Conservation (phyloP, 1,139 yeast species). For the Suhomyces chickasaworum region DNA sequence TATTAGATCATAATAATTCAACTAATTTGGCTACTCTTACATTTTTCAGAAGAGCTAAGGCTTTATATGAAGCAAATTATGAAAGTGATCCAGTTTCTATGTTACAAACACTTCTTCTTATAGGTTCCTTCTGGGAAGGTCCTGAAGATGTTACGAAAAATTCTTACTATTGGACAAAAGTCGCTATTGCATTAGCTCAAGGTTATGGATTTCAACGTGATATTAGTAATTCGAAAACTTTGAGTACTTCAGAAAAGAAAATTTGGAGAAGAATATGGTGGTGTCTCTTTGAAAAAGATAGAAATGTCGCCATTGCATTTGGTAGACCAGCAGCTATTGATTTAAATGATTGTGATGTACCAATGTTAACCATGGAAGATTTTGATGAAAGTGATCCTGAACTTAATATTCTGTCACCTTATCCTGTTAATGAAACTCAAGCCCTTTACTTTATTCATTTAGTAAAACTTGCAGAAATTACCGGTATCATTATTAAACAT, state of each 20-base stretch:
- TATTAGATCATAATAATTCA: constrained; percentile 59
- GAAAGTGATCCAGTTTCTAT: constrained; percentile 71
- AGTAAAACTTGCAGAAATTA: constrained; percentile 71
- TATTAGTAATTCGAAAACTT: constrained; percentile 34
- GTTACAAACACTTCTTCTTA: constrained; percentile 63
- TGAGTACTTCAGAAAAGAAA: constrained; percentile 48
- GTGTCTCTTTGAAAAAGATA: constrained; percentile 73
- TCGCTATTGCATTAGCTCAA: constrained; percentile 74
- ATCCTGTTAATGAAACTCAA: constrained; percentile 50
- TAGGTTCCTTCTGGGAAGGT: constrained; percentile 77
- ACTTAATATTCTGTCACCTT: constrained; percentile 42
- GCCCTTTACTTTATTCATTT: constrained; percentile 63
- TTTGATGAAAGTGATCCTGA: constrained; percentile 61
- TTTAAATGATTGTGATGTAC: constrained; percentile 76
- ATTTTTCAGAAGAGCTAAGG: constrained; percentile 76
- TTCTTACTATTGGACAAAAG: constrained; percentile 76
- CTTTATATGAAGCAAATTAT: constrained; percentile 70
- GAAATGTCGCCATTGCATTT: constrained; percentile 72
- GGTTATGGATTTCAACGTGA: constrained; percentile 78
- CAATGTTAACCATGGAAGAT: constrained; percentile 68
- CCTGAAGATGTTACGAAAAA: constrained; percentile 77
- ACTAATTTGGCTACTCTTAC: constrained; percentile 62
- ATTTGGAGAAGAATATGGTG: constrained; percentile 79
- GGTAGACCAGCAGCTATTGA: constrained; percentile 75
- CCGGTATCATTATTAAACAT: constrained; percentile 70